phyloP scores from a whole-genome alignment of 2,329 filamentous ascomycete species.

The Rhinocladiella similis region DNA sequence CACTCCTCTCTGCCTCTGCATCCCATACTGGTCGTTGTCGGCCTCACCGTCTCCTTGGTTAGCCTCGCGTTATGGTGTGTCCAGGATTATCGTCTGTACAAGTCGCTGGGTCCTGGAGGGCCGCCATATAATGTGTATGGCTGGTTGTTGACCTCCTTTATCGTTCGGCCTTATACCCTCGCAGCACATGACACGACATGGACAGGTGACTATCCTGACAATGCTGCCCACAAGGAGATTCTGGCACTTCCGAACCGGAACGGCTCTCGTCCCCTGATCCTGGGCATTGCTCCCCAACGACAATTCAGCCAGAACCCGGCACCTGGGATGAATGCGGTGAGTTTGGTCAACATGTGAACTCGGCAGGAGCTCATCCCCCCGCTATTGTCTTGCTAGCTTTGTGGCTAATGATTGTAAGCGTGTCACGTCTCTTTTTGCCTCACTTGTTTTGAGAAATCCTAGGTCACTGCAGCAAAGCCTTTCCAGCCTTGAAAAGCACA shows the following conservation, averaged over 20 bases:
- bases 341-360: conserved; percentile 1
- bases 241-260: conserved; percentile 59
- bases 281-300: conserved; percentile 78
- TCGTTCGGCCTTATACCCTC: conserved; percentile 24
- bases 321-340: conserved; percentile 43
- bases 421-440: conserved; percentile 17
- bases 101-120: conserved; percentile 39
- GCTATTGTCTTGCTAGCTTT: background rate
- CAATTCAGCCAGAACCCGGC: conserved; percentile 69
- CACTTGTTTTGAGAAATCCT: conserved; percentile 17
- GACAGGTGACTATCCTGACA: conserved; percentile 21
- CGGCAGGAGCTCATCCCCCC: background rate
- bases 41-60: conserved; percentile 6
- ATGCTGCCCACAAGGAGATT: conserved; percentile 41
- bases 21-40: conserved; percentile 3
- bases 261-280: conserved; percentile 66
- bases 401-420: conserved; percentile 42
- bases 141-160: conserved; percentile 32
- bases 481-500: conserved; percentile 20
- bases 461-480: conserved; percentile 17
- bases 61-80: conserved; percentile 19
- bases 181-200: conserved; percentile 8
- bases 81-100: conserved; percentile 39
- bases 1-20: conserved; percentile 10
- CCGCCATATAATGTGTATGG: conserved; percentile 38